Percentiles rank a stretch among this genome's conserved stretches.
Evolutionary conservation across 345 rosid genomes (phyloP).

Genomic region (Eucalyptus regnans): DNA sequence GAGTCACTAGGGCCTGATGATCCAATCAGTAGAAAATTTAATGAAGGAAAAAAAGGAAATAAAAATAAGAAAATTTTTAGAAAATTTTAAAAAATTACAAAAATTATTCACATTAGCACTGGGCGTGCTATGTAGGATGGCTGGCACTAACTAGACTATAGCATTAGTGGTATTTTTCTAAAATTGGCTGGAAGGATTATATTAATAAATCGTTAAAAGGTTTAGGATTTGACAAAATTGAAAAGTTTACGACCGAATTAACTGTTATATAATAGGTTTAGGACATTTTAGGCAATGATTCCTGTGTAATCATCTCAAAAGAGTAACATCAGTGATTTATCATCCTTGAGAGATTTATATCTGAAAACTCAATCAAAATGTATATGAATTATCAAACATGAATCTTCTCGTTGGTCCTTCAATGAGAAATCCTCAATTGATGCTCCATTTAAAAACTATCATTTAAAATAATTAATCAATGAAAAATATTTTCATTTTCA

Average conservation of each 20-base stretch:
- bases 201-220: rapidly evolving
- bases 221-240: neutral
- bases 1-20: neutral
- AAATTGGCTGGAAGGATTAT: rapidly evolving
- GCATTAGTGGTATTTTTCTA: neutral
- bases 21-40: neutral
- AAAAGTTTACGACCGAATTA: neutral
- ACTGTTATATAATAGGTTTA: neutral
- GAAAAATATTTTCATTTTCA: neutral
- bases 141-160: rapidly evolving
- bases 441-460: neutral
- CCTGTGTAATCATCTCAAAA: neutral
- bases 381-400: neutral
- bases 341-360: neutral
- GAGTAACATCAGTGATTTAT: neutral
- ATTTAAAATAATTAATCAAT: neutral
- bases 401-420: neutral
- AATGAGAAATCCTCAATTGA: neutral
- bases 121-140: rapidly evolving
- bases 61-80: no score
- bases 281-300: neutral
- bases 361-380: neutral
- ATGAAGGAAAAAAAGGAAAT: neutral
- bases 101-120: rapidly evolving
- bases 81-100: neutral